Base-by-base conservation (phyloP, 495 filamentous ascomycete genomes). In the Hypoxylon crocopeplum region DNA sequence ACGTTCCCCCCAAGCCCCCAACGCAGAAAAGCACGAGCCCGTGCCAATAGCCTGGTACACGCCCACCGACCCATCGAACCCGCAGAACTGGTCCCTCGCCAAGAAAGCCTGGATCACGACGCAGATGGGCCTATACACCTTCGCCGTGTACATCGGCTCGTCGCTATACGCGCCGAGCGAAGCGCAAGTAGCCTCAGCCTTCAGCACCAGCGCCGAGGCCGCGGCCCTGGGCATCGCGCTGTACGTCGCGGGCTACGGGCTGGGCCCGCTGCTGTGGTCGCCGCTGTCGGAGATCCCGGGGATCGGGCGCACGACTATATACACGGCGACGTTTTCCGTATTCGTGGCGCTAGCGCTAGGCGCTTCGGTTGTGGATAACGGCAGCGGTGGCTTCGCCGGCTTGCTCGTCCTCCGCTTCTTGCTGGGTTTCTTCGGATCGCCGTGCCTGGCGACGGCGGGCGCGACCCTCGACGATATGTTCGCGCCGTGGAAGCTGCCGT, bases 401-500 rank as follows among this genome's bases (percentile, higher is more conserved):
- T 80, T 92, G 77, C 74, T 91, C 19, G 72, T 88, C n/a, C 76
- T 81, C 37, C 82, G 91, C 1, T 92, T 93, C 60, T 74, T 93
- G 45, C 82, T 84, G 41, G 92, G 92, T 1, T 72, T 93, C 15
- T 82, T 87, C 16, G 90, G 89, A 2, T 84, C 82, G 34, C 89
- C 91, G 7, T 93, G 93, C 55, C 68, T 95, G 13, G 88, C 83
- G 53, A 88, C 93, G 4, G 89, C 90, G 6, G 92, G 92, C 20
- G 92, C 90, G 1, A 91, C 88, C 0, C 83, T 95, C 12, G 88
- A 89, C 6, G 91, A 97, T 69, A 81, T 95, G 77, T 96, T 66
- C 67, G 74, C 79, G 33, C 83, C 82, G 27, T 75, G 84, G 42
- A 82, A 92, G 45, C 79, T 93, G 12, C 81, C 91, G 1, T 93